These are phyloP conservation scores for Rhododendron ovatum DNA, from an alignment of 148 eudicot genomes.

Conservation along the genomic window DNA sequence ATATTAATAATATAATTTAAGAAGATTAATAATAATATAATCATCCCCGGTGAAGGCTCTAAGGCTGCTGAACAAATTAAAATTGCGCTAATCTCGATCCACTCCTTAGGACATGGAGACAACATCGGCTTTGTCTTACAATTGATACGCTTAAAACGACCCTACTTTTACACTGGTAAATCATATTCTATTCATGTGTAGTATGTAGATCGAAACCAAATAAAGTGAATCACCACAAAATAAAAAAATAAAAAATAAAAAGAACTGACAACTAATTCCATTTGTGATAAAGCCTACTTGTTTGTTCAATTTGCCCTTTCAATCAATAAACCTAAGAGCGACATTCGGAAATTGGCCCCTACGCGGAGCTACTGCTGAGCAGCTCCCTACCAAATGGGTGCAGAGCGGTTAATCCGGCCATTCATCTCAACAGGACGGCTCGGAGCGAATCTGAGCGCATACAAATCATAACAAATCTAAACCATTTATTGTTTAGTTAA, in stretches of 20 bases:
- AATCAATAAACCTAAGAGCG: not conserved
- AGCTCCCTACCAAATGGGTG: too few species aligned
- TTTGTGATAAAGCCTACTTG: slow-evolving; percentile 1
- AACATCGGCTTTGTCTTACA: slow-evolving; percentile 26
- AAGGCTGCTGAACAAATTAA: slow-evolving; percentile 22
- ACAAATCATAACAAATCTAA: too few species aligned
- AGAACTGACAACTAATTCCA: not conserved
- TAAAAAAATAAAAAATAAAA: not conserved
- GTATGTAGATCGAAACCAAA: slow-evolving; percentile 6
- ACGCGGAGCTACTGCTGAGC: too few species aligned
- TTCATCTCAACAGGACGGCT: too few species aligned
- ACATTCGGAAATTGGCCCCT: not conserved
- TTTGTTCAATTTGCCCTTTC: not conserved
- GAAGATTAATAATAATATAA: slow-evolving; percentile 12
- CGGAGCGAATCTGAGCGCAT: too few species aligned
- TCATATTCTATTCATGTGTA: too few species aligned
- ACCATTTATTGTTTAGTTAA: too few species aligned
- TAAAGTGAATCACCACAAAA: slow-evolving; percentile 8
- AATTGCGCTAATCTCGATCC: slow-evolving; percentile 12
- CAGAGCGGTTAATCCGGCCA: too few species aligned
- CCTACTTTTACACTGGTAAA: slow-evolving; percentile 12
- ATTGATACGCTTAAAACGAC: slow-evolving; percentile 20
- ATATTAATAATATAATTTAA: slow-evolving; percentile 11
- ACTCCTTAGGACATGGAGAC: slow-evolving; percentile 14
- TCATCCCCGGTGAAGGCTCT: not conserved